phyloP scores from a whole-genome alignment of 805 yeast genomes.

The Trichomonascus vanleenenianus region DNA sequence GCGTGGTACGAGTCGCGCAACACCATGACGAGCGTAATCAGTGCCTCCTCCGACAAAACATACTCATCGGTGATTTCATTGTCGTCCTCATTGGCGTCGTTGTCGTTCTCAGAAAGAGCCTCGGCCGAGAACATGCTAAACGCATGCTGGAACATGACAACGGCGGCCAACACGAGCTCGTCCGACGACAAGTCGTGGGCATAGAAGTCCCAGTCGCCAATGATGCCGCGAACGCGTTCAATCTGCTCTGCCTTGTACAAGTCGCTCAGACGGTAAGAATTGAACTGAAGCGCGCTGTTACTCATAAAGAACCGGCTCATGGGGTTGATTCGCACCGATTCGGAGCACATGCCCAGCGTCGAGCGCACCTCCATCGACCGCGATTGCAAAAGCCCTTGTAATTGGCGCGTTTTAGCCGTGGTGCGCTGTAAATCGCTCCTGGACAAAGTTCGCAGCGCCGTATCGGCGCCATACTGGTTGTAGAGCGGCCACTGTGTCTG shows the following conservation, averaged over 20 bases:
- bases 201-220: constrained; percentile 51
- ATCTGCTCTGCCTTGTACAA: not conserved
- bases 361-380: not conserved
- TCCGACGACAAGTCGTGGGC: constrained; percentile 59
- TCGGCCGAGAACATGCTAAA: constrained; percentile 22
- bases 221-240: not conserved
- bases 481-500: not conserved
- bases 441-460: not conserved
- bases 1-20: constrained; percentile 73
- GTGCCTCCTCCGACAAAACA: constrained; percentile 34
- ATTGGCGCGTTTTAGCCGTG: not conserved
- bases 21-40: constrained; percentile 54
- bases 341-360: not conserved
- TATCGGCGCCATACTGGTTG: not conserved
- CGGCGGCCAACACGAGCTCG: constrained; percentile 57
- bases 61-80: constrained; percentile 5
- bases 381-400: not conserved
- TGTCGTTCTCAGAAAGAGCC: not conserved
- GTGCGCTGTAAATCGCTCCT: not conserved
- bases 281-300: not conserved
- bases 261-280: not conserved
- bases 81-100: not conserved
- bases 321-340: not conserved
- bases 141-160: constrained; percentile 41
- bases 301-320: not conserved